A percentile compares a stretch with the other conserved stretches of the same genome.
Conservation (phyloP, 129 eudicot species). For the sunflower (Helianthus annuus) region HanXRQr2.0-SUNRISE NC_035433.2:142217157-142217656, state of each 20-base stretch:
- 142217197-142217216: no score
- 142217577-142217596: constrained; percentile 73
- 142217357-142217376: constrained; percentile 31
- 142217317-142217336: constrained; percentile 52
- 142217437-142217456: constrained; percentile 40
- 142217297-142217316: constrained; percentile 61
- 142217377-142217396: constrained; percentile 27
- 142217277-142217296: constrained; percentile 49
- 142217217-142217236: no score
- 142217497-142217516: constrained; percentile 35
- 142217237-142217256: constrained; percentile 11
- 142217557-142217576: constrained; percentile 73
- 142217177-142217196: no score
- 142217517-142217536: constrained; percentile 37
- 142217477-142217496: constrained; percentile 47
- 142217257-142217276: constrained; percentile 43
- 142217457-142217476: constrained; percentile 55
- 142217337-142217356: constrained; percentile 52
- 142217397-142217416: constrained; percentile 33
- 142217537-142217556: constrained; percentile 69
- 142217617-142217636: constrained; percentile 57
- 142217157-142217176: no score
- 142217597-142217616: constrained; percentile 59
- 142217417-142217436: constrained; percentile 8
- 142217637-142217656: constrained; percentile 62